phyloP scores from a whole-genome alignment of 495 filamentous ascomycete genomes.

The Aspergillus ostianus region DNA sequence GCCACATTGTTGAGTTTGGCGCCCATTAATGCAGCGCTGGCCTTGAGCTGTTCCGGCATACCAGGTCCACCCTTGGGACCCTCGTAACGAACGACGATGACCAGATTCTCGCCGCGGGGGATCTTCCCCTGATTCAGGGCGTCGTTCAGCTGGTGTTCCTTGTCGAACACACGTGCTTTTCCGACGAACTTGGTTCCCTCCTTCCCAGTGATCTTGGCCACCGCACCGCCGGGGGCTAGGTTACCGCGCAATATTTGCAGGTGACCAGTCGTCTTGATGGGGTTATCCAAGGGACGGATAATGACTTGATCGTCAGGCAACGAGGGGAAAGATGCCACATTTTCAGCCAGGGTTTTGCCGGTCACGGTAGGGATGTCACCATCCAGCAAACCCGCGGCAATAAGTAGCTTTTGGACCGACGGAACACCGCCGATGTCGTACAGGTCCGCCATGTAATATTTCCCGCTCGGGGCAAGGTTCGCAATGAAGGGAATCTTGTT shows the following conservation, averaged over 20 bases:
- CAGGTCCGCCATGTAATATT: constrained; percentile 93
- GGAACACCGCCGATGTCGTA: constrained; percentile 91
- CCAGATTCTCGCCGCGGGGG: constrained; percentile 78
- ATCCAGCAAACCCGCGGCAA: constrained; percentile 78
- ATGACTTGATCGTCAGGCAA: constrained; percentile 79
- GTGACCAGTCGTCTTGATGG: constrained; percentile 87
- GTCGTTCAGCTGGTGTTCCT: constrained; percentile 74
- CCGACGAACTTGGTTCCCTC: constrained; percentile 84
- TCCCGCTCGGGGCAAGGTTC: constrained; percentile 85
- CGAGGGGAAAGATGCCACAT: constrained; percentile 77
- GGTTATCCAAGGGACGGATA: constrained; percentile 76
- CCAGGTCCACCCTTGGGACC: constrained; percentile 94
- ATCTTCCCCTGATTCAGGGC: constrained; percentile 72
- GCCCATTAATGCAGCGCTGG: constrained; percentile 88
- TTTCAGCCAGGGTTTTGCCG: constrained; percentile 84
- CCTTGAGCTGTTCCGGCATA: constrained; percentile 97
- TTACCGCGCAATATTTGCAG: constrained; percentile 88
- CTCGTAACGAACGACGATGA: constrained; percentile 91
- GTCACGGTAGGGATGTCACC: constrained; percentile 88
- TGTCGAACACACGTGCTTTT: constrained; percentile 85
- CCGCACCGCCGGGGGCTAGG: constrained; percentile 85
- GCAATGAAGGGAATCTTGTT: constrained; percentile 91
- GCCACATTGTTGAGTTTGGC: constrained; percentile 86
- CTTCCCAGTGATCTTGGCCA: constrained; percentile 98
- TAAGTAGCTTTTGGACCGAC: constrained; percentile 86